phyloP scores from a whole-genome alignment of 2,329 filamentous ascomycete species.

The Cryphonectria naterciae region DNA sequence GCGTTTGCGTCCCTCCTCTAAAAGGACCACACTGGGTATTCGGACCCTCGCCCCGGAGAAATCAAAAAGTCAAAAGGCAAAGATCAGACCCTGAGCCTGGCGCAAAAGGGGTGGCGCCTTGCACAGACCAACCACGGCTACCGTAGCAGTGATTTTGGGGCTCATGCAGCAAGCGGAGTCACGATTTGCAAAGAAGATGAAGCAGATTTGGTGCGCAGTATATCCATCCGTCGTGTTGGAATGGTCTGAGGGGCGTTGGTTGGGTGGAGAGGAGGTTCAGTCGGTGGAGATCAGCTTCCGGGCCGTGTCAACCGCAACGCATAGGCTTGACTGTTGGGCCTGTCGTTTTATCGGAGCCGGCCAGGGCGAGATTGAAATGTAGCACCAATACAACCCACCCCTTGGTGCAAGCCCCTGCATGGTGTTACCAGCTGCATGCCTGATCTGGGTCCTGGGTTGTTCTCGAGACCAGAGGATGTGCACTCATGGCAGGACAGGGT shows the following conservation, averaged over 20 bases:
- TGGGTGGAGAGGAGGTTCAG: not conserved
- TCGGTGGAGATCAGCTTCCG: not conserved
- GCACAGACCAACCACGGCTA: not conserved
- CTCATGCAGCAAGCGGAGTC: not conserved
- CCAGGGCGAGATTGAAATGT: conserved; percentile 6
- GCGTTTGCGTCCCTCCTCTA: not conserved
- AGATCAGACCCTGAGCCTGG: not conserved
- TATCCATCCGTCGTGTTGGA: not conserved
- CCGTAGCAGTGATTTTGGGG: not conserved
- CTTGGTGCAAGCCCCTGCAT: not conserved
- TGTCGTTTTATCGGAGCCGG: not conserved
- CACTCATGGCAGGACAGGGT: not conserved
- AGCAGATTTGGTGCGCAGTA: not conserved
- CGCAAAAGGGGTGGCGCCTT: not conserved
- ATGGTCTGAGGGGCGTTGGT: not conserved
- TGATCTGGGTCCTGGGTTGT: not conserved
- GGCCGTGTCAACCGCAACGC: not conserved
- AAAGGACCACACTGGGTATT: not conserved
- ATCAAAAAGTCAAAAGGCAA: not conserved
- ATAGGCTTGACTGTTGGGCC: not conserved
- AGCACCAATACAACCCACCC: not conserved
- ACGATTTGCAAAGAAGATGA: not conserved
- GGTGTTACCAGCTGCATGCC: not conserved
- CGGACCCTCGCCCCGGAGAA: not conserved
- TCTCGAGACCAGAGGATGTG: not conserved